Conservation (phyloP, 2,329 filamentous ascomycete species). For the Aspergillus latus region DNA sequence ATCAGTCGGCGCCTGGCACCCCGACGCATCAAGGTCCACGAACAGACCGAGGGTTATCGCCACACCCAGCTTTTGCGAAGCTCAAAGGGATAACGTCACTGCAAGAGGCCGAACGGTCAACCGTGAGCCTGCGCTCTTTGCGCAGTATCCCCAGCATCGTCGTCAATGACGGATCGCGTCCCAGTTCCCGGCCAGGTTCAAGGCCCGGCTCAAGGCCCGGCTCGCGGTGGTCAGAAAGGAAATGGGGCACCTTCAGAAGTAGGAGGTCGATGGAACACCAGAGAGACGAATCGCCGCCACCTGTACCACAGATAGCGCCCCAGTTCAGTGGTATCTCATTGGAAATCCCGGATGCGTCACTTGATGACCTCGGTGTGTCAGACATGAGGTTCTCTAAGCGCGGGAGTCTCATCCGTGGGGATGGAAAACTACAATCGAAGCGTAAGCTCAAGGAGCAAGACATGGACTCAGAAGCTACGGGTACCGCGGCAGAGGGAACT, state of each 20-base stretch:
- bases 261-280: conserved; percentile 38
- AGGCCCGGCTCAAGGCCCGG: conserved; percentile 39
- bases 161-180: conserved; percentile 37
- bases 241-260: conserved; percentile 39
- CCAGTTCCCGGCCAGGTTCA: conserved; percentile 36
- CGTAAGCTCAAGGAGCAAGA: conserved; percentile 24
- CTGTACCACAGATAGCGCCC: conserved; percentile 33
- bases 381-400: conserved; percentile 60
- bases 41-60: conserved; percentile 15
- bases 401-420: conserved; percentile 60
- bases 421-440: conserved; percentile 38
- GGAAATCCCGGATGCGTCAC: conserved; percentile 55
- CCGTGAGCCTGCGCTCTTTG: conserved; percentile 30
- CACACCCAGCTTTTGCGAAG: conserved; percentile 7
- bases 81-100: conserved; percentile 20
- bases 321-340: conserved; percentile 53
- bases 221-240: conserved; percentile 47
- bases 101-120: conserved; percentile 25
- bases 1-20: conserved; percentile 14
- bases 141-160: conserved; percentile 43
- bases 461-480: neutral
- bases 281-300: conserved; percentile 34
- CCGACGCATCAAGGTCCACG: conserved; percentile 17
- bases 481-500: neutral
- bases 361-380: conserved; percentile 54